Evolutionary conservation across 1,284 basidiomycete species (phyloP), one percentile per base, ranked within the genome.

Genomic region (Ganoderma meredithae): DNA sequence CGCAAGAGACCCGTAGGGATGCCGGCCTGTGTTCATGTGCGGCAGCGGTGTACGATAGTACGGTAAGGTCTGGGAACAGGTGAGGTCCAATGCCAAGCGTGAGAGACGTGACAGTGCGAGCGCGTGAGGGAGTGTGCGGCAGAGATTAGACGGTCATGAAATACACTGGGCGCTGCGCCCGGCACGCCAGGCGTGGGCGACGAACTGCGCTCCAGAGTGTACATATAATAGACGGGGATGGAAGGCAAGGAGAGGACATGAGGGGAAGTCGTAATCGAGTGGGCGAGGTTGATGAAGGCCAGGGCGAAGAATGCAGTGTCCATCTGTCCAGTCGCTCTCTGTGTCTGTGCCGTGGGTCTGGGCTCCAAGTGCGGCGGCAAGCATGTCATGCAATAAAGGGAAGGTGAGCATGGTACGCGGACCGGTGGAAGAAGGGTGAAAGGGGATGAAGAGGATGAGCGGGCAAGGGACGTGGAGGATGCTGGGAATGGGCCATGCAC

Each of bases 321-420:
- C 71, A 70, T 73, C 63, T 69, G 63, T 49, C 40, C 52, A 31
- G 31, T 55, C 27, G 60, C 63, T 72, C 67, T 72, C 72, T 72
- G 71, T 72, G 70, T 73, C 72, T 72, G 62, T 44, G 65, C 68
- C 71, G 71, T 73, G 70, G 52, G 67, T 73, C 71, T 70, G 62
- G 66, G 73, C 70, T 69, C 73, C 61, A 70, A 66, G 71, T 62
- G 64, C 40, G 60, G 58, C 53, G 63, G 65, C 69, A 62, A 67
- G 65, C 59, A 60, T 65, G 63, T 62, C 65, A 68, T 72, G 72
- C 65, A 63, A 66, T 61, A 68, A 64, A 44, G 62, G 27, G 52
- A 56, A 58, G 9, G 39, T 63, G 63, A 25, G 47, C 63, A 27
- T 67, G 71, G 71, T 69, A 67, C 69, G 71, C 44, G 39, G 47